phyloP scores from a whole-genome alignment of 148 eudicot genomes.

The Simmondsia chinensis region DNA sequence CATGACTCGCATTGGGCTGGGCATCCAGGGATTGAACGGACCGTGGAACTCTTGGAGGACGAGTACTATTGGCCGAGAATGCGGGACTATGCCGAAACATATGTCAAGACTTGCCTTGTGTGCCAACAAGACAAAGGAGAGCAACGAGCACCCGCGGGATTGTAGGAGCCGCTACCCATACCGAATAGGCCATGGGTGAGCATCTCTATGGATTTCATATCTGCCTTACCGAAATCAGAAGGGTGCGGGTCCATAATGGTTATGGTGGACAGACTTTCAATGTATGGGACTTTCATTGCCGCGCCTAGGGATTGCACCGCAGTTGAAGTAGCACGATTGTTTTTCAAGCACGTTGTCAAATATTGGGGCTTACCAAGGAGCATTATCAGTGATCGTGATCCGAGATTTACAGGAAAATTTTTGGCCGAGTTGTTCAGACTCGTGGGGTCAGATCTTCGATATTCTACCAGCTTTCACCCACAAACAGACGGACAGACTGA shows the following conservation, averaged over 20 bases:
- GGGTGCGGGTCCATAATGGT: conserved; percentile 1
- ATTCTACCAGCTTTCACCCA: background rate
- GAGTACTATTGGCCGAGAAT: conserved; percentile 1
- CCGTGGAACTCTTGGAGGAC: background rate
- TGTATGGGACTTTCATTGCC: no score
- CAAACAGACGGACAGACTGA: no score
- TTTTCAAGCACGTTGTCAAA: no score
- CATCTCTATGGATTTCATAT: no score
- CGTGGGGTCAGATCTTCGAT: background rate
- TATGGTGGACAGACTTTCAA: background rate
- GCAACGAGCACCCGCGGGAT: background rate
- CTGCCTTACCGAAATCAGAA: no score
- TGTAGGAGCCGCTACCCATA: background rate
- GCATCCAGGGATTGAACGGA: background rate
- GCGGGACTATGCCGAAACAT: background rate
- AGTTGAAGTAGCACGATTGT: no score
- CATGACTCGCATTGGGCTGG: no score
- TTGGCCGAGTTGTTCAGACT: background rate
- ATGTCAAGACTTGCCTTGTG: conserved; percentile 1
- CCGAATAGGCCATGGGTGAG: background rate
- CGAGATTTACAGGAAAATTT: background rate
- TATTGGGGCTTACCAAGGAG: background rate
- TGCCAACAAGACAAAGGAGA: conserved; percentile 3
- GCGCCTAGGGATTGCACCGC: no score
- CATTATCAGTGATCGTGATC: conserved; percentile 4